These are phyloP conservation scores for Geranium incanum DNA, from an alignment of 441 rosid species.

Conservation along the genomic window DNA sequence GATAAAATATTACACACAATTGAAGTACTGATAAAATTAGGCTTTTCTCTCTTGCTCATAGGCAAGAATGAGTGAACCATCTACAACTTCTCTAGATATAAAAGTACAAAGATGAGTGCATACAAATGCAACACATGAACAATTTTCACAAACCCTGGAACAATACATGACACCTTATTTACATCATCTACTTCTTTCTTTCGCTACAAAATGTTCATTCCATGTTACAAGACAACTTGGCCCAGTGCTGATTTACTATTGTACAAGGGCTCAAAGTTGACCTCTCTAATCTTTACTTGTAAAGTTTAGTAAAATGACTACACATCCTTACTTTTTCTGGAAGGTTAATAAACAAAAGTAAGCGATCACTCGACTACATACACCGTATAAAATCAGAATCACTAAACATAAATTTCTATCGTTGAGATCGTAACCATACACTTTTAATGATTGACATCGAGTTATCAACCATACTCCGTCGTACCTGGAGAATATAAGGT, in stretches of 20 bases:
- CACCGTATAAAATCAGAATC: constrained; percentile 35
- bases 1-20: too few relatives aligned
- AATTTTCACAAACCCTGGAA: background rate
- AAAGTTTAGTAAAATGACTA: background rate
- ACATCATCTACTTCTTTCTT: background rate
- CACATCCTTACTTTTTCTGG: constrained; percentile 31
- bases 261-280: background rate
- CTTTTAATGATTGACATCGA: constrained; percentile 38
- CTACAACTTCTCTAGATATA: background rate
- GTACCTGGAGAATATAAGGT: constrained; percentile 27
- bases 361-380: constrained; percentile 36
- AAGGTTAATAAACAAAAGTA: constrained; percentile 35
- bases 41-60: too few relatives aligned
- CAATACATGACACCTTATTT: background rate
- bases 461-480: constrained; percentile 54
- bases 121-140: background rate
- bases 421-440: constrained; percentile 38
- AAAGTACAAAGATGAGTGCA: background rate
- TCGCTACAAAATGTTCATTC: background rate
- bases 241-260: background rate
- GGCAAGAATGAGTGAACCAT: background rate
- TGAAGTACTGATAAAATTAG: too few relatives aligned
- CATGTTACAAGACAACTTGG: background rate
- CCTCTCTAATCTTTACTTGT: background rate
- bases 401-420: constrained; percentile 39